phyloP scores from a whole-genome alignment of 352 stramenopile genomes.

The Pilasporangium apinafurcum region DNA sequence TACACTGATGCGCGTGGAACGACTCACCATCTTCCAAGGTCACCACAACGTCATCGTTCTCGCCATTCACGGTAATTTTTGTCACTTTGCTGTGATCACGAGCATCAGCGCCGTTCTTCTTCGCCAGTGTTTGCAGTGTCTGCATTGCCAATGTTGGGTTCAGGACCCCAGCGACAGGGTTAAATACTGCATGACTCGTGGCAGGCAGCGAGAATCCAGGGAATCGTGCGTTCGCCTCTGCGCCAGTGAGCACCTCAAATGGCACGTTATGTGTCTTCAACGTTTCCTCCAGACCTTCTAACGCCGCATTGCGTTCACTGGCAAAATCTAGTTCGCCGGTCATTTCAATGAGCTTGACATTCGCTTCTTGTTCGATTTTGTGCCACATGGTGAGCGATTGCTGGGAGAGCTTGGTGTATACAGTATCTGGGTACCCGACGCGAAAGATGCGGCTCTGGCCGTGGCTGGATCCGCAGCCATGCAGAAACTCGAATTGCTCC shows the following conservation, averaged over 20 bases:
- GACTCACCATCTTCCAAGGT: constrained; percentile 16
- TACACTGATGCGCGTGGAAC: constrained; percentile 28
- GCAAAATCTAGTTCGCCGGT: constrained; percentile 58
- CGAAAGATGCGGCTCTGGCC: constrained; percentile 75
- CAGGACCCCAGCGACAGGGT: constrained; percentile 34
- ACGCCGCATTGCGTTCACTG: constrained; percentile 13
- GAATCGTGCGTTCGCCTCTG: constrained; percentile 41
- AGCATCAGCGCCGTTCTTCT: constrained; percentile 23
- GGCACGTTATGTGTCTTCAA: constrained; percentile 21
- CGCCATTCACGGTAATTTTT: constrained; percentile 13
- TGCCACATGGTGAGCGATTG: constrained; percentile 52
- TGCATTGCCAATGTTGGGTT: constrained; percentile 49
- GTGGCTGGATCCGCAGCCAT: constrained; percentile 68
- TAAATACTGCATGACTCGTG: constrained; percentile 38
- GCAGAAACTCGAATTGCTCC: constrained; percentile 63
- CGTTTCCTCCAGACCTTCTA: constrained; percentile 20
- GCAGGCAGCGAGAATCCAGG: constrained; percentile 38
- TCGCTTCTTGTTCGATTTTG: constrained; percentile 30
- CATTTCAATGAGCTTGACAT: constrained; percentile 41
- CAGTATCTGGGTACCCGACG: constrained; percentile 64
- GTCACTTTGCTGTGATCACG: constrained; percentile 26
- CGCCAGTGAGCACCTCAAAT: constrained; percentile 32
- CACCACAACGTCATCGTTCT: constrained; percentile 18
- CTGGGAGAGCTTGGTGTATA: constrained; percentile 68
- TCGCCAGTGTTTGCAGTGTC: constrained; percentile 36